Percentiles rank a stretch among this genome's conserved stretches.
phyloP scores from a whole-genome alignment of 2,329 filamentous ascomycete species.

The Dothistroma septosporum region DNA sequence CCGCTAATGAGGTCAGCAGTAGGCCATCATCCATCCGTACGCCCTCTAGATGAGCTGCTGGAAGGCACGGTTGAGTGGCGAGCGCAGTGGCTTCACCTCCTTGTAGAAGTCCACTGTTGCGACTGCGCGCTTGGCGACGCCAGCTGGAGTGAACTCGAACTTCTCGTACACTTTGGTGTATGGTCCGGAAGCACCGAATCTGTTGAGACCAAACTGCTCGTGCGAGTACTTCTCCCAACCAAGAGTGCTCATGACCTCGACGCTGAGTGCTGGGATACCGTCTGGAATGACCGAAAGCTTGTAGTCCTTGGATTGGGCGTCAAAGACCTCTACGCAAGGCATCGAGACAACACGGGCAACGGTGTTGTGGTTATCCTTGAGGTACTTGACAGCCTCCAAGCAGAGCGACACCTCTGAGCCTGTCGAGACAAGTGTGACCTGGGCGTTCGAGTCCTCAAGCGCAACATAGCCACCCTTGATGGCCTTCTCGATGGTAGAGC shows the following conservation, averaged over 20 bases:
- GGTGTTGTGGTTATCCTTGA: conserved; percentile 83
- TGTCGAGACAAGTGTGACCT: conserved; percentile 86
- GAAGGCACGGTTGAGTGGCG: conserved; percentile 95
- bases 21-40: neutral
- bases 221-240: conserved; percentile 99
- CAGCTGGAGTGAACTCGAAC: conserved; percentile 98
- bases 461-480: conserved; percentile 94
- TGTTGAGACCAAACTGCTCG: conserved; percentile 99
- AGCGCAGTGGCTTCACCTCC: conserved; percentile 80
- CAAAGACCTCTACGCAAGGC: conserved; percentile 96
- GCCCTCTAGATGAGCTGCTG: conserved; percentile 78
- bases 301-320: conserved; percentile 91
- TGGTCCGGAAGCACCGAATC: conserved; percentile 93
- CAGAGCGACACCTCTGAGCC: conserved; percentile 94
- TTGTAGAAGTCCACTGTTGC: conserved; percentile 98
- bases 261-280: conserved; percentile 84
- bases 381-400: conserved; percentile 85
- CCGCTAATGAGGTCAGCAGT: neutral
- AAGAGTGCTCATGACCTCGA: conserved; percentile 95
- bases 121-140: conserved; percentile 88
- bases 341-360: conserved; percentile 90
- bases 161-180: conserved; percentile 99
- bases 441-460: conserved; percentile 76
- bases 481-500: conserved; percentile 81
- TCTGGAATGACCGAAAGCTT: conserved; percentile 87